Conservation (phyloP, 345 rosid genomes). For the Sisymbrium altissimum region DNA sequence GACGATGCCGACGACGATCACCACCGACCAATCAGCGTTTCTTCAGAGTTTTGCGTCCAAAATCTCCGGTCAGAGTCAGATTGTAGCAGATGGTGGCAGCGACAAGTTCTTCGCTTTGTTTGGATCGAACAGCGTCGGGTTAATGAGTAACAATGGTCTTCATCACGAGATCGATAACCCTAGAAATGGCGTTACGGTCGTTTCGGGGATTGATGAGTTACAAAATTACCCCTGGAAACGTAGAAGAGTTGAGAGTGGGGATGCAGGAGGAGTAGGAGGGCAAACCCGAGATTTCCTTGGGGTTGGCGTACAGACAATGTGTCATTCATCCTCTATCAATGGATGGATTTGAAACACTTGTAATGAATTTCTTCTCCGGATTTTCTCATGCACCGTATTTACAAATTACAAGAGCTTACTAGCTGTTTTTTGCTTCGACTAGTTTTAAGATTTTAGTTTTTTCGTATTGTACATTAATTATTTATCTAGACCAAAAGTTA, state of each 20-base stretch:
- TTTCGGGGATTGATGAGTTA: slow-evolving; percentile 38
- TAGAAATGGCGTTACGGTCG: slow-evolving; percentile 25
- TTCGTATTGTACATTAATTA: background rate
- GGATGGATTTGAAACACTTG: slow-evolving; percentile 55
- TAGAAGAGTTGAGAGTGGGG: slow-evolving; percentile 34
- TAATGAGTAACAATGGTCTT: slow-evolving; percentile 19
- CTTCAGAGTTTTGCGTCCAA: slow-evolving; percentile 48
- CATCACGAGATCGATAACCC: slow-evolving; percentile 37
- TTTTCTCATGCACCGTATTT: background rate
- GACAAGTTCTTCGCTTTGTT: slow-evolving; percentile 51
- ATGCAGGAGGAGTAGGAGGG: slow-evolving; percentile 44
- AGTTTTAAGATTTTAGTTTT: background rate
- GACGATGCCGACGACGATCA: background rate
- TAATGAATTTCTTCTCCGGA: background rate
- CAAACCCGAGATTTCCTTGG: slow-evolving; percentile 94
- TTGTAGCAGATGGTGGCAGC: slow-evolving; percentile 38
- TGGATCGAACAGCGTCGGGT: slow-evolving; percentile 19
- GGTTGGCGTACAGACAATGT: slow-evolving; percentile 62
- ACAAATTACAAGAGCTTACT: slow-evolving; percentile 1
- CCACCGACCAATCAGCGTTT: slow-evolving; percentile 48
- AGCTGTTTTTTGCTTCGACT: background rate
- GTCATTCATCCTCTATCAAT: slow-evolving; percentile 45
- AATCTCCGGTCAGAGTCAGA: slow-evolving; percentile 37
- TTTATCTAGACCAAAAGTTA: background rate
- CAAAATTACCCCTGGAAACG: slow-evolving; percentile 37